Evolutionary conservation across 2,329 filamentous ascomycete genomes (phyloP).

Genomic region (Ilyonectria mors-panacis): DNA sequence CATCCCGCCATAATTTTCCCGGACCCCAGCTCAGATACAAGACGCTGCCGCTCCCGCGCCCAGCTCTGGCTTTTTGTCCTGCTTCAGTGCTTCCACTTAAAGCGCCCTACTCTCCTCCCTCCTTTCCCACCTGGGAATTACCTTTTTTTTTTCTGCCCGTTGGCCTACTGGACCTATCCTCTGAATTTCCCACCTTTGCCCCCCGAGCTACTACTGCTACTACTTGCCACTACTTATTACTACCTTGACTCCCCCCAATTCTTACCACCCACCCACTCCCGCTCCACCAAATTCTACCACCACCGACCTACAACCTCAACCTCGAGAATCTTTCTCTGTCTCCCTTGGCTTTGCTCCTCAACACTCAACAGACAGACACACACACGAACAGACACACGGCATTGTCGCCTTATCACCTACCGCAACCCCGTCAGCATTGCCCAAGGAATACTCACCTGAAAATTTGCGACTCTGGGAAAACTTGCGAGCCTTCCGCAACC

Average conservation of each 20-base stretch:
- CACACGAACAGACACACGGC: background rate
- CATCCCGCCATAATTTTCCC: constrained; percentile 50
- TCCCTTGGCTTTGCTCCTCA: constrained; percentile 37
- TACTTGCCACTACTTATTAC: constrained; percentile 41
- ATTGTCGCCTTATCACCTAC: constrained; percentile 9
- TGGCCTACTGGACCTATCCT: constrained; percentile 24
- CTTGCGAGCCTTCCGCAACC: constrained; percentile 8
- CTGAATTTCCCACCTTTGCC: constrained; percentile 35
- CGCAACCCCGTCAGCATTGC: background rate
- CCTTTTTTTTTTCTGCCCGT: constrained; percentile 38
- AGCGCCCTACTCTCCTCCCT: constrained; percentile 30
- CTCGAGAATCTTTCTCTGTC: constrained; percentile 20
- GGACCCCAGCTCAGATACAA: constrained; percentile 43
- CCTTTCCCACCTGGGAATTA: constrained; percentile 37
- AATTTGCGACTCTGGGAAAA: constrained; percentile 16
- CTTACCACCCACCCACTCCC: constrained; percentile 44
- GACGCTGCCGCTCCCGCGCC: constrained; percentile 33
- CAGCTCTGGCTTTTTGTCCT: constrained; percentile 34
- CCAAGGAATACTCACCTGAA: background rate
- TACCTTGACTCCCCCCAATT: constrained; percentile 47
- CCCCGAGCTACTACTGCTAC: constrained; percentile 39
- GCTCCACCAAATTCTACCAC: constrained; percentile 47
- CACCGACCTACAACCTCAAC: constrained; percentile 41
- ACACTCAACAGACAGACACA: constrained; percentile 1
- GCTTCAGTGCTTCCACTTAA: constrained; percentile 18